Conservation (phyloP, 169 alveolate genomes). For the Pseudocohnilembus persalinus region DNA sequence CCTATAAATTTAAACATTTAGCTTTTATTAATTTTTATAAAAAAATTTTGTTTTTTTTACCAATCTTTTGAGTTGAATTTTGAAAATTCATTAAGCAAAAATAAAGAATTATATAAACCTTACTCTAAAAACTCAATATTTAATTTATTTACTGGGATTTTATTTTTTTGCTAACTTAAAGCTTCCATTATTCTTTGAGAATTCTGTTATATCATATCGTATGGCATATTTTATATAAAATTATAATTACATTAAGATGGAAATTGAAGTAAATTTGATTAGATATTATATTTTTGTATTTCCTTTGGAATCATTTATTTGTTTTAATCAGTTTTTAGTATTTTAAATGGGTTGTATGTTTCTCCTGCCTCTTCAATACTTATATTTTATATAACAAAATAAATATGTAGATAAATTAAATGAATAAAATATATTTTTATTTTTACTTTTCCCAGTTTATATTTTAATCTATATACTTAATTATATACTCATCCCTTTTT, state of each 20-base stretch:
- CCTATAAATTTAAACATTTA: neutral
- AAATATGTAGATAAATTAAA: neutral
- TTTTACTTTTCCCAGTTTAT: neutral
- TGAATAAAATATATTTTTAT: neutral
- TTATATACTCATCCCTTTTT: neutral
- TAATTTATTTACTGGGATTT: neutral
- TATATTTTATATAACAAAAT: too few species aligned
- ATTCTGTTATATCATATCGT: neutral
- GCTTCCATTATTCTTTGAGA: too few species aligned
- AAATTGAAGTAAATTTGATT: neutral
- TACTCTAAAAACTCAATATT: neutral
- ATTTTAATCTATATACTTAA: too few species aligned
- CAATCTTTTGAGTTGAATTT: neutral
- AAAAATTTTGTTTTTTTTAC: neutral
- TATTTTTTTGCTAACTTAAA: too few species aligned
- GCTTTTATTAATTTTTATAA: too few species aligned
- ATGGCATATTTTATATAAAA: neutral
- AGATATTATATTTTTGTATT: neutral
- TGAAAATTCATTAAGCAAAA: neutral
- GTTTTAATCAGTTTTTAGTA: too few species aligned
- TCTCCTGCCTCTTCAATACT: neutral
- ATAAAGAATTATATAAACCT: neutral
- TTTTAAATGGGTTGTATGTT: neutral
- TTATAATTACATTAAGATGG: neutral
- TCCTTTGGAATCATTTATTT: neutral